Percentiles rank a stretch among this genome's conserved stretches.
Evolutionary conservation across 768 basidiomycete species (phyloP).

Genomic region (Pseudohyphozyma bogoriensis): DNA sequence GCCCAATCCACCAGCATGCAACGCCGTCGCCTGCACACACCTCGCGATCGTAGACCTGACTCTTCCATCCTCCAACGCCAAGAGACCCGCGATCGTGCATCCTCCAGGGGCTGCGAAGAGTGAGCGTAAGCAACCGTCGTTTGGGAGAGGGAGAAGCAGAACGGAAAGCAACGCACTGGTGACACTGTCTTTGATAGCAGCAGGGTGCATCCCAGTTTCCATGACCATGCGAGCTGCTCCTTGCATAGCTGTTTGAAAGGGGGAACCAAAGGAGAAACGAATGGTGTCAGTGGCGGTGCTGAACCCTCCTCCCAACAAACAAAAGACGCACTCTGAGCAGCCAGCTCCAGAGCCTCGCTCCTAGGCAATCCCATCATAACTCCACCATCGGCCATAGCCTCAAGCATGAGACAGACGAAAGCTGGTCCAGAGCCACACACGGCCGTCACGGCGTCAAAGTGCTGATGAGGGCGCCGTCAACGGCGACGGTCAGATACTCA

Average conservation of each 20-base stretch:
- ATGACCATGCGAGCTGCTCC: slow-evolving; percentile 93
- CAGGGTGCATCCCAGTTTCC: slow-evolving; percentile 79
- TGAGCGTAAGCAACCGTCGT: neutral
- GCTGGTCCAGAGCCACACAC: slow-evolving; percentile 93
- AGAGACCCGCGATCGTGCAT: slow-evolving; percentile 92
- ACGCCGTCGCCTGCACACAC: slow-evolving; percentile 85
- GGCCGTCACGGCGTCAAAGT: slow-evolving; percentile 97
- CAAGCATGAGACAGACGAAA: slow-evolving; percentile 89
- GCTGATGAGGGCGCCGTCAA: slow-evolving; percentile 35
- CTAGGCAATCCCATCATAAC: slow-evolving; percentile 99
- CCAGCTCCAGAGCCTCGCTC: slow-evolving; percentile 84
- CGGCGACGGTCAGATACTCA: neutral
- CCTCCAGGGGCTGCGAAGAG: slow-evolving; percentile 72
- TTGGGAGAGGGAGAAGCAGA: neutral
- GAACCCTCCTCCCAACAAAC: neutral
- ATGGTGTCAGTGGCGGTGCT: neutral
- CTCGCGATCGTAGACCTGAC: slow-evolving; percentile 91
- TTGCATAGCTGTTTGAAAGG: slow-evolving; percentile 59
- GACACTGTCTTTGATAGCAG: slow-evolving; percentile 92
- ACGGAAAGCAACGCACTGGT: slow-evolving; percentile 56
- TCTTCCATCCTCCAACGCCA: slow-evolving; percentile 86
- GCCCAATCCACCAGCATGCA: slow-evolving; percentile 74
- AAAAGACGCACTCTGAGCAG: slow-evolving; percentile 68
- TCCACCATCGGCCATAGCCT: slow-evolving; percentile 97
- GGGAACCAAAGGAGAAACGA: slow-evolving; percentile 1